Evolutionary conservation across 2,329 filamentous ascomycete species (phyloP).

Genomic region (Colletotrichum sp.): DNA sequence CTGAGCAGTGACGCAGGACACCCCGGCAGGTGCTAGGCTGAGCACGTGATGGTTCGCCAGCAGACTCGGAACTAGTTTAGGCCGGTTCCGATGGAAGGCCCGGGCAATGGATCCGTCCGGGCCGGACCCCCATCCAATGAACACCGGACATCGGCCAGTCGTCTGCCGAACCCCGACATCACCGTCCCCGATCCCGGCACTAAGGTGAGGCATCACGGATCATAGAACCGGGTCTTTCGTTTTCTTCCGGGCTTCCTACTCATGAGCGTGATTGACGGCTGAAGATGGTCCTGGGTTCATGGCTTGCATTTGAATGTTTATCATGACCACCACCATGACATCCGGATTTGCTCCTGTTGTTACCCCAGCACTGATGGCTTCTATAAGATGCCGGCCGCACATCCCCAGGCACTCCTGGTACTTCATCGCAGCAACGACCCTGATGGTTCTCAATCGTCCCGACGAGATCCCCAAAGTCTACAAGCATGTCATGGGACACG

Average conservation of each 20-base stretch:
- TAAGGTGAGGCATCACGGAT: not conserved
- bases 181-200: not conserved
- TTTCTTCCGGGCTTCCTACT: not conserved
- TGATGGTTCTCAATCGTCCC: constrained; percentile 53
- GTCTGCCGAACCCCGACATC: not conserved
- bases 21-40: not conserved
- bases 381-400: constrained; percentile 42
- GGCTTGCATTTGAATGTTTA: not conserved
- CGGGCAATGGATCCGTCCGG: not conserved
- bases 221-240: not conserved
- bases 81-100: not conserved
- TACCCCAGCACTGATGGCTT: constrained; percentile 45
- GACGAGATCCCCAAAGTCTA: constrained; percentile 52
- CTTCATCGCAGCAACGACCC: constrained; percentile 48
- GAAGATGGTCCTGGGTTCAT: not conserved
- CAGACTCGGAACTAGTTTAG: not conserved
- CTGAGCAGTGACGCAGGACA: constrained; percentile 16
- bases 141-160: not conserved
- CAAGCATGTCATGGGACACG: constrained; percentile 42
- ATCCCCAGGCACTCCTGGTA: constrained; percentile 55
- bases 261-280: not conserved
- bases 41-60: not conserved
- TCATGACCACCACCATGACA: not conserved
- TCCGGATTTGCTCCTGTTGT: constrained; percentile 31
- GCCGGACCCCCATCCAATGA: not conserved